Base-by-base conservation (phyloP, 371 early-diverging fungal genomes). In the Conidiobolus coronatus region DNA sequence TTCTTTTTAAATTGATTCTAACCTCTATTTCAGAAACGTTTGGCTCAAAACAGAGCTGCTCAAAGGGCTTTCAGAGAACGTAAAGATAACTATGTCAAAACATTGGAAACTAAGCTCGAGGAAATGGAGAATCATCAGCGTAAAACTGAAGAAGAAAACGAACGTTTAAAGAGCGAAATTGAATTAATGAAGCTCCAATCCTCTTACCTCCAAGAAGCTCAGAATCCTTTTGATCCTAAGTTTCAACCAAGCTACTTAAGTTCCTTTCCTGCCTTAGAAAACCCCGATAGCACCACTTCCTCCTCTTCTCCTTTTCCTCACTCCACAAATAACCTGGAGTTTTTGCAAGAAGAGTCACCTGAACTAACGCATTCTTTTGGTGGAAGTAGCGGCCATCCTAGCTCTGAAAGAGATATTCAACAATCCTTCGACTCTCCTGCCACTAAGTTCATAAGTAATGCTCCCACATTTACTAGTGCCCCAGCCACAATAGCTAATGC, bases 61-160 rank as follows among this genome's bases (percentile, higher is more conserved):
- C 81, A 81, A 54, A 63, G 80, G 12, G 81, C 81, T 0, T 81
- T 81, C 53, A 64, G 81, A 40, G 77, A 81, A 48, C 71, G 81
- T 42, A 74, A 75, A 59, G 76, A 79, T 48, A 62, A 68, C 44
- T 71, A 78, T 54, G 67, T 79, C 19, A 54, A 66, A 42, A 65
- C 69, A 22, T 55, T 81, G 9, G 75, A 79, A 52, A 53, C 55
- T 17, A 54, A 59, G 33, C 56, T 71, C 39, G 54, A 61, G 49
- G 65, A 56, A 36, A 53, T 71, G 18, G 60, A 64, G 21, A 59
- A 64, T 38, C 50, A 44, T 13, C 54, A 58, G 9, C 53, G 60
- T 42, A 53, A 53, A 50, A 60, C 64, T 11, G 56, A 50, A 35
- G 53, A 61, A 21, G 66, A 68, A 37, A 66, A 64, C 54, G 14